Evolutionary conservation across 2,329 filamentous ascomycete species (phyloP), one percentile per base, ranked within the genome.

Genomic region (Fusarium musae): DNA sequence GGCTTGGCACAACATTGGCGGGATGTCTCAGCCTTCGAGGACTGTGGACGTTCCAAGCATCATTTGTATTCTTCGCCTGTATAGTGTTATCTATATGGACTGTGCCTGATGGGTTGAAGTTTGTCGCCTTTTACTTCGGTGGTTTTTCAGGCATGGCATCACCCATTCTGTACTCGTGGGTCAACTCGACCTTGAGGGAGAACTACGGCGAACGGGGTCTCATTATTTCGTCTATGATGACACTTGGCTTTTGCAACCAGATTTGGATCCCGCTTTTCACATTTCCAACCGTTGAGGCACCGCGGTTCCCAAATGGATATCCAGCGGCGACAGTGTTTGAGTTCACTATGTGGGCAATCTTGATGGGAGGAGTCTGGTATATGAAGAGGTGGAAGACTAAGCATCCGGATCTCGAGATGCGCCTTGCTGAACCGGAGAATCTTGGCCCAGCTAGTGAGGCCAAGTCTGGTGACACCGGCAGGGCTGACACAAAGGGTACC

Each of bases 161-260:
- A 1, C 63, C 63, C 0, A 65, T 65, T 6, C 63, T 65, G 1
- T 65, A 65, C 5, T 65, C 63, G 0, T 65, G 63, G 63, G 63
- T 65, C 6, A 65, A 65, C n/a, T 47, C 47, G 0, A 65, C 59
- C 0, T 6, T 65, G 1, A 65, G 64, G 0, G 59, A 65, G 0
- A 65, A 64, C 11, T 64, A 65, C 2, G 63, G 59, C 3, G 63
- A 65, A 28, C 3, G 63, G 2, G 59, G 63, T 1, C 47, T 64
- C 13, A 65, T 65, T 0, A 65, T 65, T 3, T 65, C 63, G 2
- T 65, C 63, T 0, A 65, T 65, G 59, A 65, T 65, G 63, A 65
- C 63, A 1, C 17, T 65, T 3, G 63, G 63, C 8, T 64, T 64
- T 3, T 65, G 59, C 7, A 65, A 65, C 1, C 63, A 65, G 28